phyloP scores from a whole-genome alignment of 768 basidiomycete genomes.

The Pisolithus tinctorius region DNA sequence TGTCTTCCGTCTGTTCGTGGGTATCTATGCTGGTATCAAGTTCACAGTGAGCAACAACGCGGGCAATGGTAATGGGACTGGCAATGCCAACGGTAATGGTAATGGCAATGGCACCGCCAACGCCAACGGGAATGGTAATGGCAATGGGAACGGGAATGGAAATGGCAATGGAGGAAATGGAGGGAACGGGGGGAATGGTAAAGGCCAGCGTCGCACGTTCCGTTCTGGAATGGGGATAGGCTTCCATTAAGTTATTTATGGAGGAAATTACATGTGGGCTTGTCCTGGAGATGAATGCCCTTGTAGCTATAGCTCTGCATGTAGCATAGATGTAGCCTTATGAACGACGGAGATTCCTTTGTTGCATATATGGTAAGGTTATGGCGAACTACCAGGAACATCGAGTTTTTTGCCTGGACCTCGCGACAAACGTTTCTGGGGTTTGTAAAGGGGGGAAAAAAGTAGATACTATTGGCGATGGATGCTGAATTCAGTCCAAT shows the following conservation, averaged over 20 bases:
- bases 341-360: no score
- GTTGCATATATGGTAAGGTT: no score
- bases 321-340: no score
- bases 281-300: no score
- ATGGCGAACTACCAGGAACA: no score
- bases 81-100: not conserved
- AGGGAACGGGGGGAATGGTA: not conserved
- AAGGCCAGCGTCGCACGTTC: slow-evolving; percentile 15
- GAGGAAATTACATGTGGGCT: no score
- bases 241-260: not conserved
- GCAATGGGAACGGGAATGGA: slow-evolving; percentile 4
- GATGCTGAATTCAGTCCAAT: no score
- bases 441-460: no score
- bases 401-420: no score
- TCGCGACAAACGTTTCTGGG: no score
- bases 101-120: slow-evolving; percentile 5
- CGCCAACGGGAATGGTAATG: not conserved
- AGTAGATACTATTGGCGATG: no score
- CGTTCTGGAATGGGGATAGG: slow-evolving; percentile 9
- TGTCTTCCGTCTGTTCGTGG: not conserved
- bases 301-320: no score
- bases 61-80: slow-evolving; percentile 1
- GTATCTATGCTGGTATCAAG: slow-evolving; percentile 14
- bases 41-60: slow-evolving; percentile 25
- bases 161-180: not conserved